Percentiles rank a stretch among this genome's conserved stretches.
Conservation (phyloP, 2,329 filamentous ascomycete species). For the Scortechinia acanthostroma region DNA sequence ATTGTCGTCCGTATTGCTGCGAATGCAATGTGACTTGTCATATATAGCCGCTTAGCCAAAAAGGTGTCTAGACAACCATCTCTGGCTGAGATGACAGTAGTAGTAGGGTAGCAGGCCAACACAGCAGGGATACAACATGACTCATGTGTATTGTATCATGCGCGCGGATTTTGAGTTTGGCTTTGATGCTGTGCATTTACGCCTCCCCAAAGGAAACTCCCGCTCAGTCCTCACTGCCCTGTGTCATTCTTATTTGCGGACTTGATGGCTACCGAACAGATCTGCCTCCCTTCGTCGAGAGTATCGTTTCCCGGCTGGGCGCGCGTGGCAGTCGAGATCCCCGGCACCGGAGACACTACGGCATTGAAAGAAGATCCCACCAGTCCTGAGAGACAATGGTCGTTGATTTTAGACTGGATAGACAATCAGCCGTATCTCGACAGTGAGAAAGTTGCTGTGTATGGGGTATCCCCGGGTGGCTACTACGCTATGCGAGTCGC, state of each 20-base stretch:
- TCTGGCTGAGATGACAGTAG: no score
- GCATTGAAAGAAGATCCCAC: conserved; percentile 52
- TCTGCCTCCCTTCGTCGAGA: conserved; percentile 51
- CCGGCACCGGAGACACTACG: conserved; percentile 62
- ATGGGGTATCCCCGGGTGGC: conserved; percentile 60
- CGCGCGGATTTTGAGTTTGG: no score
- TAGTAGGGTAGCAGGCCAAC: no score
- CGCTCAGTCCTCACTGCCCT: no score
- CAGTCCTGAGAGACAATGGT: conserved; percentile 54
- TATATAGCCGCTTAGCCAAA: no score
- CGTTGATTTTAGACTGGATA: conserved; percentile 56
- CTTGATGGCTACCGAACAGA: conserved; percentile 58
- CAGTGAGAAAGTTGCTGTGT: conserved; percentile 45
- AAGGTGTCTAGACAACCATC: no score
- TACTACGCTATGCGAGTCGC: conserved; percentile 65
- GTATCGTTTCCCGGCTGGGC: conserved; percentile 60
- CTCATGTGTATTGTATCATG: no score
- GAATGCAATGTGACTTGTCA: no score
- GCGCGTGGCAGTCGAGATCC: conserved; percentile 54
- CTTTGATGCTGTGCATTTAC: no score
- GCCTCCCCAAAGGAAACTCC: no score
- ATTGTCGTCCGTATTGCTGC: no score
- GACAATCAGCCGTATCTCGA: conserved; percentile 39
- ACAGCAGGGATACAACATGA: no score
- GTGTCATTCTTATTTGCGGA: conserved; percentile 53